Percentiles rank a stretch among this genome's conserved stretches.
Conservation (phyloP, 352 stramenopile genomes). For the Phytophthora multivora region DNA sequence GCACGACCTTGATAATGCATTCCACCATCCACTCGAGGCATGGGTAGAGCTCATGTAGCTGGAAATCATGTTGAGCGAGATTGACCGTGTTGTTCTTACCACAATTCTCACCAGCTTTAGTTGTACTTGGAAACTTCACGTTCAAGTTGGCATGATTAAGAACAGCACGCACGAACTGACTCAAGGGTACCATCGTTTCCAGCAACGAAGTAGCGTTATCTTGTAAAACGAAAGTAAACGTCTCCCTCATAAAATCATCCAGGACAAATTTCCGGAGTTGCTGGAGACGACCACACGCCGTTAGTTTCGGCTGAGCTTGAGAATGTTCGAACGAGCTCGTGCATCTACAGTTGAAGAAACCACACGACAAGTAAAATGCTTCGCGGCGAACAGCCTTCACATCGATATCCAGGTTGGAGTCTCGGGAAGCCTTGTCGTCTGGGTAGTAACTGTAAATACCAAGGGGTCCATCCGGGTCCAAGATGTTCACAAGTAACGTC, state of each 20-base stretch:
- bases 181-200: conserved; percentile 67
- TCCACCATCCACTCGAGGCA: conserved; percentile 44
- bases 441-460: conserved; percentile 86
- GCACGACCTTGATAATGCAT: conserved; percentile 41
- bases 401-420: conserved; percentile 33
- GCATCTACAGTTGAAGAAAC: conserved; percentile 67
- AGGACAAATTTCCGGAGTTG: conserved; percentile 69
- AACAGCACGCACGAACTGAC: conserved; percentile 70
- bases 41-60: conserved; percentile 33
- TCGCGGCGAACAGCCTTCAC: conserved; percentile 64
- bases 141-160: conserved; percentile 73
- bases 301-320: not conserved
- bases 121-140: not conserved
- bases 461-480: conserved; percentile 79
- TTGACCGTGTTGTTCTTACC: not conserved
- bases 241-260: conserved; percentile 56
- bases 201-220: conserved; percentile 34
- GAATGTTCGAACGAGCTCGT: conserved; percentile 73
- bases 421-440: conserved; percentile 27
- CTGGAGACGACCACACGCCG: conserved; percentile 27
- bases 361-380: conserved; percentile 80
- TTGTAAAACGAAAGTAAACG: conserved; percentile 40
- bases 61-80: conserved; percentile 19
- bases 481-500: conserved; percentile 74
- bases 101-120: not conserved